Conservation (phyloP, 1,284 basidiomycete species). For the Pseudozyma pruni region DNA sequence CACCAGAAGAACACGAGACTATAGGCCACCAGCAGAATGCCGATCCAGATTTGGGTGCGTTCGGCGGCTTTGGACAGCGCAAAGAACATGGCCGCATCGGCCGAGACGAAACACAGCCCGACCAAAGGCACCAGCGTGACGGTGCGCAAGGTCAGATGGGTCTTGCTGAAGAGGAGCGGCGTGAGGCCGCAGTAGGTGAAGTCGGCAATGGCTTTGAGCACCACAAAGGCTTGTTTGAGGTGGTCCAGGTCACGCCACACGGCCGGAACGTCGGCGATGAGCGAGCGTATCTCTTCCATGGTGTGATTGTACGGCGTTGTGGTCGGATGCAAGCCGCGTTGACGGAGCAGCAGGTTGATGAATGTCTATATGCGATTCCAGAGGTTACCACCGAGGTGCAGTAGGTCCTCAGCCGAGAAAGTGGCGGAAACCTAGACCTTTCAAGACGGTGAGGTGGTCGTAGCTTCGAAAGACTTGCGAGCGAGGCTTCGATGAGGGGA, state of each 20-base stretch:
- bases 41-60: constrained; percentile 21
- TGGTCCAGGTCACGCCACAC: constrained; percentile 30
- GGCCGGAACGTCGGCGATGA: constrained; percentile 17
- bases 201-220: constrained; percentile 36
- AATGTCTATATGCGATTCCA: too few relatives aligned
- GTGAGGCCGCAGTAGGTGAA: constrained; percentile 22
- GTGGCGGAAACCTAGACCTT: too few relatives aligned
- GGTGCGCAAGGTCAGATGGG: constrained; percentile 20
- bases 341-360: too few relatives aligned
- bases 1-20: constrained; percentile 40
- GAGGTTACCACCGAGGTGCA: too few relatives aligned
- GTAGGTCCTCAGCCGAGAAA: too few relatives aligned
- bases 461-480: too few relatives aligned
- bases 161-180: constrained; percentile 32
- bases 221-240: constrained; percentile 20
- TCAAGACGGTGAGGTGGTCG: too few relatives aligned
- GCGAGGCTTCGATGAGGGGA: too few relatives aligned
- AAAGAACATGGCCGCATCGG: constrained; percentile 37
- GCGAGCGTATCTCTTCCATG: constrained; percentile 21
- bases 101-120: constrained; percentile 3
- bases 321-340: too few relatives aligned
- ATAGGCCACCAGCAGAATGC: constrained; percentile 20
- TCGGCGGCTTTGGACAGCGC: constrained; percentile 37
- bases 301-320: neutral
- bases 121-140: constrained; percentile 11